Percentiles rank a stretch among this genome's conserved stretches.
phyloP scores from a whole-genome alignment of 2,329 filamentous ascomycete genomes.

The Triangularia setosa region DNA sequence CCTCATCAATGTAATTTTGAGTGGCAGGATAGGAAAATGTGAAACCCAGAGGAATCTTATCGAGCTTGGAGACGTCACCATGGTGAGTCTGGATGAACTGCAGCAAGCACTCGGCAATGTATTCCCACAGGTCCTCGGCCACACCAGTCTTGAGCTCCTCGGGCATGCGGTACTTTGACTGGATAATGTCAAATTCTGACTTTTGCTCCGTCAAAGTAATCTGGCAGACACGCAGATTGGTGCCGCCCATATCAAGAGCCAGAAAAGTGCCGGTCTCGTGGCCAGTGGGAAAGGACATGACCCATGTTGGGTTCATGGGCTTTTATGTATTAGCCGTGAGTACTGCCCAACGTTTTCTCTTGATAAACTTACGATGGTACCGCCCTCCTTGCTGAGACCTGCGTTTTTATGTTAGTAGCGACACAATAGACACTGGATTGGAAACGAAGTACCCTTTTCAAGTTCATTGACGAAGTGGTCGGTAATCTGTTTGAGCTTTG shows the following conservation, averaged over 20 bases:
- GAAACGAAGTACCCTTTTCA: constrained; percentile 60
- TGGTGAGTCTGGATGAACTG: constrained; percentile 89
- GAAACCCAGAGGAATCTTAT: constrained; percentile 77
- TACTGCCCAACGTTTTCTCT: not conserved
- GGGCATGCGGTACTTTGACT: constrained; percentile 94
- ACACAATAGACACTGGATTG: not conserved
- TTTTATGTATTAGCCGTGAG: constrained; percentile 35
- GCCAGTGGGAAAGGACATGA: constrained; percentile 83
- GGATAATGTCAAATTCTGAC: constrained; percentile 89
- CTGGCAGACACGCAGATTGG: constrained; percentile 91
- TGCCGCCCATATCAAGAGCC: constrained; percentile 93
- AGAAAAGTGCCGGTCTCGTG: constrained; percentile 83
- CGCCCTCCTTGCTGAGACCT: constrained; percentile 83
- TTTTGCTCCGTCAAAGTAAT: constrained; percentile 83
- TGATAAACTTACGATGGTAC: constrained; percentile 76
- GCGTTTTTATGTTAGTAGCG: constrained; percentile 13
- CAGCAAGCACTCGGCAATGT: constrained; percentile 86
- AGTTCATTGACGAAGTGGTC: constrained; percentile 87
- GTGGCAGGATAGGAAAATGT: constrained; percentile 95
- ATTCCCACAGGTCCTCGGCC: constrained; percentile 86
- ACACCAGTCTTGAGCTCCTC: constrained; percentile 85
- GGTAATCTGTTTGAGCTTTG: constrained; percentile 85
- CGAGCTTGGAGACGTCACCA: constrained; percentile 57
- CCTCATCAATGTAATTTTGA: constrained; percentile 90
- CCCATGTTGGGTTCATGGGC: constrained; percentile 99